Base-by-base conservation (phyloP, 164 flowering plant species). In the Tetrastigma voinierianum region DNA sequence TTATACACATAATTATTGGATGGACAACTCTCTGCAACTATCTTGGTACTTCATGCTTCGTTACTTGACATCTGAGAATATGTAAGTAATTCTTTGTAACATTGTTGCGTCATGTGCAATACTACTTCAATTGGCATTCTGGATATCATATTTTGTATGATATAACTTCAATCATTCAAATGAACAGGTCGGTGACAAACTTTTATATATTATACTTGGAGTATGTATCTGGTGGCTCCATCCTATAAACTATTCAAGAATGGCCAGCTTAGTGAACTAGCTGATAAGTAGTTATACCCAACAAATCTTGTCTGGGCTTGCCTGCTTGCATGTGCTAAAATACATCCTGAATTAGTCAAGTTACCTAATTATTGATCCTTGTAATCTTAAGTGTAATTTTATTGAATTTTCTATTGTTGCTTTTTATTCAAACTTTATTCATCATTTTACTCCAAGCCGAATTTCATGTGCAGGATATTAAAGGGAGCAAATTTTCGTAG, bases 401-500 rank as follows among this genome's bases (percentile, higher is more conserved):
- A 15, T 53, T 40, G 6, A 24, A 55, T 17, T 46, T 59, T 9
- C 57, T 46, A 20, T 56, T 23, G 8, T 57, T 53, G 16, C 10
- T 21, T 46, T 11, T 13, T 16, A 51, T 16, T 46, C 32, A 11
- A 63, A 14, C 46, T 56, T 44, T 20, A 9, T 57, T 63, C 12
- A 10, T 32, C 46, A 16, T 57, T 20, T 9, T 45, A 40, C 32
- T 59, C 9, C 1, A 0, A 56, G 3, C 40, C 25, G 8, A 13
- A 62, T 55, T 25, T 73, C 10, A 52, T 74, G 44, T 59, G 56
- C 81, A 93, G 98, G 98, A 93, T 75, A 90, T 93, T 19, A 93
- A 93, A 80, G 98, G 98, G 65, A 57, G 98, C 97, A 70, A 93
- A 93, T 82, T 84, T 93, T 93, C 63, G 98, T 90, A 17, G 98